These are phyloP conservation scores for Rhizoclosmatium sp. DNA, from an alignment of 192 early-diverging fungal species.

Conservation along the genomic window DNA sequence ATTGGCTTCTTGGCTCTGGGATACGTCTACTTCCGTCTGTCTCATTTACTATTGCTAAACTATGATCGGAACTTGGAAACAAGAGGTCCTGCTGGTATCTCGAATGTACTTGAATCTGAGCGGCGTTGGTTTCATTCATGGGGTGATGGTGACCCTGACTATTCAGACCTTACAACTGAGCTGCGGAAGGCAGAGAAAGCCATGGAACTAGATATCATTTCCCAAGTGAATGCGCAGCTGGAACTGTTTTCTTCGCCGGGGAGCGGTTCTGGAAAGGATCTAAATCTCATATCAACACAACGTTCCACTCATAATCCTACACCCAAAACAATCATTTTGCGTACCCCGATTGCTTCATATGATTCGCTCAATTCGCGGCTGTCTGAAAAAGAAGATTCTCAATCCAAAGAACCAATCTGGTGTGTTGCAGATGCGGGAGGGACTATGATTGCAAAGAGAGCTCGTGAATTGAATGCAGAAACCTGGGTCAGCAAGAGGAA, in stretches of 20 bases:
- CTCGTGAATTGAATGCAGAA: conserved; percentile 11
- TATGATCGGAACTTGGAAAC: neutral
- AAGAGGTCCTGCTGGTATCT: neutral
- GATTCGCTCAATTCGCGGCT: neutral
- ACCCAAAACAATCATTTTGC: neutral
- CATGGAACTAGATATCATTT: neutral
- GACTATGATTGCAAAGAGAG: neutral
- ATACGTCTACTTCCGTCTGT: neutral
- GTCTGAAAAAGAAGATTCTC: neutral
- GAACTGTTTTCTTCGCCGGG: neutral
- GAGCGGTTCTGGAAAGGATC: neutral
- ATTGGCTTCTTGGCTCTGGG: neutral
- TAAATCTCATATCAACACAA: neutral
- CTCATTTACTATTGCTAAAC: neutral
- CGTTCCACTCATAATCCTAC: neutral
- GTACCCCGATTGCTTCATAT: neutral
- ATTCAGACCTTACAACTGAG: neutral
- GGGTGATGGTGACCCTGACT: conserved; percentile 15
- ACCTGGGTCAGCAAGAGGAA: neutral
- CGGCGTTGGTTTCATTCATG: neutral
- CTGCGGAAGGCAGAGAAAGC: conserved; percentile 6
- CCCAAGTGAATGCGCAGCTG: neutral
- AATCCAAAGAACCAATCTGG: conserved; percentile 2
- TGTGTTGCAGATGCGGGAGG: conserved; percentile 21
- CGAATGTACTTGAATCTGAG: neutral